Percentiles rank a stretch among this genome's conserved stretches.
phyloP scores from a whole-genome alignment of 169 alveolate species.

The Plasmodium fragile region DNA sequence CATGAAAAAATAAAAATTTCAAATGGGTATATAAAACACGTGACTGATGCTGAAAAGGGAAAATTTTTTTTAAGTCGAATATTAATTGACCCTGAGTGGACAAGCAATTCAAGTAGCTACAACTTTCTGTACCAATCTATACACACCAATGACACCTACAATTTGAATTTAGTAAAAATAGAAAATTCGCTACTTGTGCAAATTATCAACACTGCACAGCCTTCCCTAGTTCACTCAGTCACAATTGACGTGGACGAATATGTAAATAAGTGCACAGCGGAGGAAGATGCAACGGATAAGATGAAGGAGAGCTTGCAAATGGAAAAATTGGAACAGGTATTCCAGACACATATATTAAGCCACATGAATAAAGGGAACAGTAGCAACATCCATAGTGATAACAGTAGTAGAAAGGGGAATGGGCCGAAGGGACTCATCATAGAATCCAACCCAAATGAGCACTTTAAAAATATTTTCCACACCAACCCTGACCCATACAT shows the following conservation, averaged over 20 bases:
- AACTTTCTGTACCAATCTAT: constrained; percentile 23
- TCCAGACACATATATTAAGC: constrained; percentile 30
- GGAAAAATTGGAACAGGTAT: constrained; percentile 29
- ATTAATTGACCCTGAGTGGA: constrained; percentile 74
- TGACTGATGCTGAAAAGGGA: background rate
- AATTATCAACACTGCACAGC: constrained; percentile 30
- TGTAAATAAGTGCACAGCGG: background rate
- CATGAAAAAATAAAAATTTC: constrained; percentile 15
- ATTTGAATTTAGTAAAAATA: constrained; percentile 53
- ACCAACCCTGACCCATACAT: background rate
- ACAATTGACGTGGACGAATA: constrained; percentile 50
- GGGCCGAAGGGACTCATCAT: background rate
- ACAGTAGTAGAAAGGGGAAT: background rate
- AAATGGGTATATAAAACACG: constrained; percentile 50
- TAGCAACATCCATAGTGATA: background rate
- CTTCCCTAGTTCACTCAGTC: constrained; percentile 31
- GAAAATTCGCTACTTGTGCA: constrained; percentile 65
- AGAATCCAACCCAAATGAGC: constrained; percentile 12
- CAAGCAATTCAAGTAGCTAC: constrained; percentile 36
- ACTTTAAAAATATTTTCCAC: background rate
- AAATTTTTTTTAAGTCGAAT: constrained; percentile 36
- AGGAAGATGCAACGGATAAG: background rate
- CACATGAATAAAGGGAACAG: constrained; percentile 10
- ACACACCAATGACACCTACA: constrained; percentile 33
- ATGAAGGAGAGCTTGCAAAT: background rate